Base-by-base conservation (phyloP, 129 eudicot species). In the Artemisia annua region DNA sequence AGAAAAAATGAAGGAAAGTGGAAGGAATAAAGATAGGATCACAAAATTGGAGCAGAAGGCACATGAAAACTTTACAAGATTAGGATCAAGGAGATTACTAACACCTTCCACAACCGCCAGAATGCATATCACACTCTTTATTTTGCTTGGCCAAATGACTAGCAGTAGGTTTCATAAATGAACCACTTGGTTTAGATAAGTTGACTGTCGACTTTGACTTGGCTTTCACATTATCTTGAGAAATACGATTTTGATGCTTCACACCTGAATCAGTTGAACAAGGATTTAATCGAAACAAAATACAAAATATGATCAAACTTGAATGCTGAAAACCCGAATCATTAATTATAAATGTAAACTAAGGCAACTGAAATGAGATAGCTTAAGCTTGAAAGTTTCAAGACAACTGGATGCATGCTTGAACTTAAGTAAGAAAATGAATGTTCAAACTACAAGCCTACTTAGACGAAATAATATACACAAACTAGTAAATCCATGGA, bases 71-170 rank as follows among this genome's bases (percentile, higher is more conserved):
- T 14, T 28, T 12, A 14, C 12, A 55, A 67, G 43, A 74, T 13
- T 39, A 32, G 19, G 20, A 73, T 59, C 39, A 71, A 58, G 66
- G 63, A 48, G 58, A 73, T 14, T 66, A 50, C 79, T 44, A 87
- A 84, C 79, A 85, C 79, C 85, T 54, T 68, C 79, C 78, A 57
- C 30, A 5, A 60, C 69, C 63, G 51, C 75, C 82, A 49, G 85
- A 66, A 71, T 54, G 67, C 11, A 62, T 73, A 44, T 74, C 85
- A 11, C 79, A 67, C 28, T 70, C 78, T 60, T 79, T 83, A 54
- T 63, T 81, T 75, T 80, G 92, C 84, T 93, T 93, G 75, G 98
- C 98, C 81, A 93, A 83, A 78, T 85, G 96, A 78, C 98, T 89
- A 59, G 90, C 97, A 66, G 98, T 93, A 30, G 98, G 98, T 75